phyloP scores from a whole-genome alignment of 2,329 filamentous ascomycete genomes.

The Thelonectria discophora region DNA sequence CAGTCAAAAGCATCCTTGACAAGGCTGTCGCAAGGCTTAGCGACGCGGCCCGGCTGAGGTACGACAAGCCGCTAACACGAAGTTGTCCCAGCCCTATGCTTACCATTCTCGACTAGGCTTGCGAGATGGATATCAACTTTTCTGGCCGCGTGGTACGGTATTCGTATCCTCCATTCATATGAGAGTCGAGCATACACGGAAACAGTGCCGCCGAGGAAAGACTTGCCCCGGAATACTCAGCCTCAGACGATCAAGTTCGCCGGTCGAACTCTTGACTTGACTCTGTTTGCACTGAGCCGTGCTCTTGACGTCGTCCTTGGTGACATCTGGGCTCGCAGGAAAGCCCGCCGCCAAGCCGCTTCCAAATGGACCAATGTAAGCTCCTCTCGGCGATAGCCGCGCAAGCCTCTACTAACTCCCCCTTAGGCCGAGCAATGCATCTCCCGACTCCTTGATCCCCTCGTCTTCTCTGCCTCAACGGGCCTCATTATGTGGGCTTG shows the following conservation, averaged over 20 bases:
- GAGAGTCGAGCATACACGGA: slow-evolving; percentile 56
- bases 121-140: slow-evolving; percentile 68
- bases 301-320: slow-evolving; percentile 77
- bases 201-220: slow-evolving; percentile 44
- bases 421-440: slow-evolving; percentile 46
- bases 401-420: slow-evolving; percentile 26
- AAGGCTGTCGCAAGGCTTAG: slow-evolving; percentile 38
- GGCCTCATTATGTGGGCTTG: slow-evolving; percentile 89
- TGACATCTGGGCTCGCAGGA: slow-evolving; percentile 67
- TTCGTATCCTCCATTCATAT: slow-evolving; percentile 67
- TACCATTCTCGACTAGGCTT: slow-evolving; percentile 51
- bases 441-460: slow-evolving; percentile 64
- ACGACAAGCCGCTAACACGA: slow-evolving; percentile 15
- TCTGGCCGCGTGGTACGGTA: slow-evolving; percentile 65
- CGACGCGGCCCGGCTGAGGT: slow-evolving; percentile 42
- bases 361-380: slow-evolving; percentile 59
- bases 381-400: slow-evolving; percentile 9
- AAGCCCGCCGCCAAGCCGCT: slow-evolving; percentile 53
- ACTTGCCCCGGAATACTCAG: slow-evolving; percentile 39
- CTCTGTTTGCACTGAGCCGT: slow-evolving; percentile 77
- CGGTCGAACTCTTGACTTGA: slow-evolving; percentile 82
- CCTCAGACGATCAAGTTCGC: slow-evolving; percentile 53
- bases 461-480: slow-evolving; percentile 75
- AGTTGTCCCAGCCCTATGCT: slow-evolving; percentile 10
- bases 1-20: slow-evolving; percentile 43